phyloP scores from a whole-genome alignment of 139 green algal genomes.

The Picochlorum sp. region DNA sequence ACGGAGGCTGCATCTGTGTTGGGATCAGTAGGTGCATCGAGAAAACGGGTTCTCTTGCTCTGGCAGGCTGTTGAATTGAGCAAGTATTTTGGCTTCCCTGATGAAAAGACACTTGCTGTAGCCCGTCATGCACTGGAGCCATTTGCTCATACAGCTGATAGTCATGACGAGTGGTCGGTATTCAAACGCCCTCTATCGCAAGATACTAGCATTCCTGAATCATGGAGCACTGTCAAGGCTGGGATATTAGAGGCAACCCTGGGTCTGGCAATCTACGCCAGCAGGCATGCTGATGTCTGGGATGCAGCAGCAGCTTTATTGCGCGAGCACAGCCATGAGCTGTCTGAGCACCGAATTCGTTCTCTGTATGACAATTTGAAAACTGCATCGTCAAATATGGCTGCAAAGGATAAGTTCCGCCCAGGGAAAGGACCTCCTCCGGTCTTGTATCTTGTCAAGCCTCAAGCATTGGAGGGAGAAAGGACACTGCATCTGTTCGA shows the following conservation, averaged over 20 bases:
- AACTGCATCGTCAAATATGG: constrained; percentile 40
- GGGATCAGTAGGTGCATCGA: constrained; percentile 40
- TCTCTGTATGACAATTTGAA: constrained; percentile 44
- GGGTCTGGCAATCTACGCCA: constrained; percentile 37
- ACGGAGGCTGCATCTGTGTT: constrained; percentile 52
- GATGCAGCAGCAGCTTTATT: constrained; percentile 60
- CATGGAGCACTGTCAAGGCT: constrained; percentile 24
- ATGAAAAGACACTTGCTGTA: constrained; percentile 32
- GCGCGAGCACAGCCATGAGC: constrained; percentile 38
- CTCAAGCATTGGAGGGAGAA: constrained; percentile 14
- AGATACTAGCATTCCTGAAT: constrained; percentile 18
- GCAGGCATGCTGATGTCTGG: constrained; percentile 54
- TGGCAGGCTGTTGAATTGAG: constrained; percentile 58
- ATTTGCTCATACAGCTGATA: background rate
- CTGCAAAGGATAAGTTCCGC: constrained; percentile 12
- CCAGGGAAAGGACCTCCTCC: constrained; percentile 24
- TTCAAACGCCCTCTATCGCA: constrained; percentile 12
- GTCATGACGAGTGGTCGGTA: constrained; percentile 11
- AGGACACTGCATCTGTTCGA: constrained; percentile 10
- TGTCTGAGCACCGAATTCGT: constrained; percentile 38
- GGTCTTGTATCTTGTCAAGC: constrained; percentile 28
- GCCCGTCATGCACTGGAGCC: background rate
- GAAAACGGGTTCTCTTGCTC: constrained; percentile 64
- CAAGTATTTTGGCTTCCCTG: constrained; percentile 34
- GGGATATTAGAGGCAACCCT: constrained; percentile 44